Evolutionary conservation across 129 eudicot genomes (phyloP), one percentile per base, ranked within the genome.

Genomic region (Flaveria bidentis): DNA sequence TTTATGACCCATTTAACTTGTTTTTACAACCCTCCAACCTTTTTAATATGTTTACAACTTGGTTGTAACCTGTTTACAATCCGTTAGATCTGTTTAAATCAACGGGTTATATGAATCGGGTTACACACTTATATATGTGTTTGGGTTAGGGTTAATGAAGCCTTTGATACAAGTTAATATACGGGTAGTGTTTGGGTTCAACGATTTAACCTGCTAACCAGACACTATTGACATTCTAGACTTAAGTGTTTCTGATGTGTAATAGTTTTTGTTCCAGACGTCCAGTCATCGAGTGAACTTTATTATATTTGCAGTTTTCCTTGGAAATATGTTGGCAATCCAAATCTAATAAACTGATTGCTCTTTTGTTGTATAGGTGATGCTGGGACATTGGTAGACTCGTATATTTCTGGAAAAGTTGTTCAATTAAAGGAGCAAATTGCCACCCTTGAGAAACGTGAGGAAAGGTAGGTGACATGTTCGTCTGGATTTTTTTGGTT

Each of bases 371-470:
- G 15, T 77, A 22, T 79, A 93, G 97, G 85, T 87, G 96, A 89
- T 85, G 86, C 91, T 72, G 98, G 96, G 67, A 83, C 86, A 63
- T 80, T 73, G 67, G 99, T 91, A 11, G 99, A 95, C 86, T 91
- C 99, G 1, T 91, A 84, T 73, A 75, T 95, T 51, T 92, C 99
- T 83, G 97, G 96, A 63, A 91, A 91, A 79, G 92, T 89, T 74
- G 85, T 87, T 81, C 97, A 95, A 79, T 80, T 91, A 56, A 95
- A 95, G 85, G 99, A 95, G 85, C 96, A 91, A 83, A 89, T 95
- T 71, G 97, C 99, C 76, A 95, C 94, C 72, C 96, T 95, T 14
- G 97, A 88, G 82, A 95, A 95, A 75, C 99, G 97, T 2, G 99
- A 95, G 82, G 97, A 91, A 80, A 89, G 99, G 99, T 91, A 39